Base-by-base conservation (phyloP, 139 green algal genomes). In the Coccomyxa sp. region DNA sequence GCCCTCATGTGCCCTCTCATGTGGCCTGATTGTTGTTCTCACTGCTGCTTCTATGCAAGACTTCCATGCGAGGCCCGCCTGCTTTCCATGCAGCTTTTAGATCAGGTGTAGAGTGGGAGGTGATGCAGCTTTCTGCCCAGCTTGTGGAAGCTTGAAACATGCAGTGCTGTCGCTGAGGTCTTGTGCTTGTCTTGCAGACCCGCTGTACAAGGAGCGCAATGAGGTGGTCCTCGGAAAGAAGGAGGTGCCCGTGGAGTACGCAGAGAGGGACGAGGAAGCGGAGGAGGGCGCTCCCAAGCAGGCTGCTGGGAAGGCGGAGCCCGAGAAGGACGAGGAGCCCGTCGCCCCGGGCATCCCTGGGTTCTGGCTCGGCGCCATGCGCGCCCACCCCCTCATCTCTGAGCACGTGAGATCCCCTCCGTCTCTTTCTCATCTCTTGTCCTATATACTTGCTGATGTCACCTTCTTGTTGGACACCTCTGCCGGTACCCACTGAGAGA, bases 331-430 rank as follows among this genome's bases (percentile, higher is more conserved):
- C 41, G 82, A 80, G 1, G 85, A 86, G 31, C 75, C 77, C 22
- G 55, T 64, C 37, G 55, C 75, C 6, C 31, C n/a, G 22, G 92
- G 94, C 83, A 91, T 98, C 54, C 94, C 94, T 27, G 88, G 94
- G 55, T 98, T 98, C 82, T 98, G 94, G 94, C 76, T 90, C 14
- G 86, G 80, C 1, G 92, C 91, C 29, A 76, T 98, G 68, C 84
- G 88, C 35, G 91, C 92, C 75, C 89, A 92, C 82, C 89, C 94
- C 33, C 79, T 87, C 38, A 86, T 90, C 18, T 79, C 29, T 7
- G 77, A 86, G 39, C 31, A 79, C 82, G 84, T 88, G 37, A 31
- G 39, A n/a, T n/a, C n/a, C n/a, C n/a, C n/a, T n/a, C n/a, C n/a
- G n/a, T n/a, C n/a, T n/a, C n/a, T n/a, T n/a, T n/a, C n/a, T n/a